A percentile compares a stretch with the other conserved stretches of the same genome.
phyloP scores from a whole-genome alignment of 2,329 filamentous ascomycete genomes.

The Westerdykella ornata region DNA sequence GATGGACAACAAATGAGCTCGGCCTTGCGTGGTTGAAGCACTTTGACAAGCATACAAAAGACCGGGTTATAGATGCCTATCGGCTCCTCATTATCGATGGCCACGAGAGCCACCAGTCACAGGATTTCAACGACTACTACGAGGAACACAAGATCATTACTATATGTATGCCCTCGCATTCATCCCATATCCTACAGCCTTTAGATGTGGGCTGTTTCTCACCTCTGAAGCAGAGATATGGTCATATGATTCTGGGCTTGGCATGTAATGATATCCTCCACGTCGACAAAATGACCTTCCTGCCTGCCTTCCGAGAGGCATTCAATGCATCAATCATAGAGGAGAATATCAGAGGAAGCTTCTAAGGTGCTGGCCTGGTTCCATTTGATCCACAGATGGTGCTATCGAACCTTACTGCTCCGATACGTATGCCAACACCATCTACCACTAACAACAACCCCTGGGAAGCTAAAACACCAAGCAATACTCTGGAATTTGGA shows the following conservation, averaged over 20 bases:
- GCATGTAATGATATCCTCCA: slow-evolving; percentile 24
- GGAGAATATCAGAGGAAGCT: slow-evolving; percentile 23
- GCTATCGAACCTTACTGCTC: slow-evolving; percentile 28
- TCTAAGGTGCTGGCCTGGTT: slow-evolving; percentile 29
- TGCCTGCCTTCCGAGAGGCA: slow-evolving; percentile 19
- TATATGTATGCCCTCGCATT: slow-evolving; percentile 33
- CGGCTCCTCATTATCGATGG: slow-evolving; percentile 18
- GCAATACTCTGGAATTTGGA: slow-evolving; percentile 5
- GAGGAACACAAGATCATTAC: slow-evolving; percentile 35
- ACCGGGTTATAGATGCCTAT: slow-evolving; percentile 18
- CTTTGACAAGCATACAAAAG: slow-evolving; percentile 27
- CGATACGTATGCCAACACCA: slow-evolving; percentile 9
- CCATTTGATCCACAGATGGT: slow-evolving; percentile 27
- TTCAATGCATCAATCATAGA: slow-evolving; percentile 18
- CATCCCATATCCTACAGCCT: slow-evolving; percentile 35
- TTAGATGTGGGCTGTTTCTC: slow-evolving; percentile 36
- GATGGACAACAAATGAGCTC: slow-evolving; percentile 33
- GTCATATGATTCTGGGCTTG: slow-evolving; percentile 22
- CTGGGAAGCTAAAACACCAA: slow-evolving; percentile 5
- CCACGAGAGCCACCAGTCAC: slow-evolving; percentile 27
- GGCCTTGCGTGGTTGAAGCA: slow-evolving; percentile 32
- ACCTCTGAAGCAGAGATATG: slow-evolving; percentile 28
- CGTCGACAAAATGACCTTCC: slow-evolving; percentile 18
- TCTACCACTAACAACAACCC: not conserved
- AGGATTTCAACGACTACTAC: slow-evolving; percentile 33